Base-by-base conservation (phyloP, 192 early-diverging fungal genomes). In the Backusella australiensis region DNA sequence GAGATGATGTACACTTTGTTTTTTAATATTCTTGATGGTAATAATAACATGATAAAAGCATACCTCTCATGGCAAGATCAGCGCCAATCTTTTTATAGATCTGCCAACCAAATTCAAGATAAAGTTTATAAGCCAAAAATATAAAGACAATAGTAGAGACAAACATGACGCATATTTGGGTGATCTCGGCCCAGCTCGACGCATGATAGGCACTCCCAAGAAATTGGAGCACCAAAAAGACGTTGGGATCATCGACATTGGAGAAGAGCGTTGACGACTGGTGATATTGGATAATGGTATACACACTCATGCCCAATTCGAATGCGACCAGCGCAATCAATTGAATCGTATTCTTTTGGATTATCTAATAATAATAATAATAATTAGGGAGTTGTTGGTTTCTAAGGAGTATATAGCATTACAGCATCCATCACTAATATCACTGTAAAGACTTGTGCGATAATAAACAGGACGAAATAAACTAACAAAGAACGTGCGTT, bases 331-430 rank as follows among this genome's bases (percentile, higher is more conserved):
- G 86, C n/a, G 88, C 88, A 65, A 95, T 90, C 56, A 96, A 91
- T 77, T 98, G 96, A 71, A 98, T 96, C 11, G 96, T 95, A 86
- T 98, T 98, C 81, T 97, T 90, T 84, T 96, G 90, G 73, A 88
- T 92, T 49, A 96, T 91, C 88, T 94, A 63, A 32, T 32, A 32
- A 3, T 32, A 32, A 32, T 32, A 32, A 32, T 32, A 32, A 32
- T 32, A 32, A 32, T 32, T 32, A 32, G 32, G 32, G 32, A 32
- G 32, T 32, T 32, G 2, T 3, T 32, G 32, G 32, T 32, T 32
- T 32, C 32, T 32, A 39, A 39, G 38, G 38, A 39, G 38, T 63
- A 73, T 41, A 63, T 59, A 39, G n/a, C 38, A 59, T 76, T 79
- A 93, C 92, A 34, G 96, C 96, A 85, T 98, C 96, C 83, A 91